A percentile compares a stretch with the other conserved stretches of the same genome.
Evolutionary conservation across 306 rosid species (phyloP).

Genomic region (Luffa acutangula): DNA sequence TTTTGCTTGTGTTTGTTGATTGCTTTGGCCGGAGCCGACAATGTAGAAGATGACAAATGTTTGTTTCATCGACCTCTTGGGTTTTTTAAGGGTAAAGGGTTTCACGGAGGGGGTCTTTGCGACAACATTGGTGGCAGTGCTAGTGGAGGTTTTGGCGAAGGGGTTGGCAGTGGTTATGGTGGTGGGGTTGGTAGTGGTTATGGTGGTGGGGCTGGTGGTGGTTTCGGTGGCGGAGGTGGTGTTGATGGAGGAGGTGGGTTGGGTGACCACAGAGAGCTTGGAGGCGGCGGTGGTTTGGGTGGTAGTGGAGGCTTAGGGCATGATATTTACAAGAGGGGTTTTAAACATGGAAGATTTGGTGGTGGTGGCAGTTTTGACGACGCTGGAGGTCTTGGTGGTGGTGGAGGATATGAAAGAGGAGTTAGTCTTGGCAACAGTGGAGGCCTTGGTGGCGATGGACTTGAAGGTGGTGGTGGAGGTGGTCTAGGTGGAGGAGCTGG

Average conservation of each 20-base stretch:
- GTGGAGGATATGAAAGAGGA: background rate
- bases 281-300: conserved; percentile 10
- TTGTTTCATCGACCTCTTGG: conserved; percentile 14
- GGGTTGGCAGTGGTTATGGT: conserved; percentile 13
- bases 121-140: conserved; percentile 10
- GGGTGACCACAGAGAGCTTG: conserved; percentile 8
- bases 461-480: background rate
- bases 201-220: background rate
- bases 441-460: background rate
- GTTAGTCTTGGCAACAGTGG: conserved; percentile 11
- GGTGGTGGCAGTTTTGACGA: conserved; percentile 2
- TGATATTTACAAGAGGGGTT: background rate
- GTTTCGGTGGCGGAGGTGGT: conserved; percentile 2
- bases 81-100: conserved; percentile 6
- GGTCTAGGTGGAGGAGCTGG: conserved; percentile 12
- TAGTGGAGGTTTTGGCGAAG: conserved; percentile 1
- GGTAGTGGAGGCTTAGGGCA: conserved; percentile 1
- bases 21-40: conserved; percentile 21
- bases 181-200: conserved; percentile 13
- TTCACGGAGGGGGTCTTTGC: background rate
- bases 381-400: conserved; percentile 9
- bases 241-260: conserved; percentile 1
- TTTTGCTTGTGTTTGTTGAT: conserved; percentile 16
- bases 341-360: background rate
- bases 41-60: conserved; percentile 16